Evolutionary conservation across 495 filamentous ascomycete species (phyloP).

Genomic region (Glutinoglossum americanum): DNA sequence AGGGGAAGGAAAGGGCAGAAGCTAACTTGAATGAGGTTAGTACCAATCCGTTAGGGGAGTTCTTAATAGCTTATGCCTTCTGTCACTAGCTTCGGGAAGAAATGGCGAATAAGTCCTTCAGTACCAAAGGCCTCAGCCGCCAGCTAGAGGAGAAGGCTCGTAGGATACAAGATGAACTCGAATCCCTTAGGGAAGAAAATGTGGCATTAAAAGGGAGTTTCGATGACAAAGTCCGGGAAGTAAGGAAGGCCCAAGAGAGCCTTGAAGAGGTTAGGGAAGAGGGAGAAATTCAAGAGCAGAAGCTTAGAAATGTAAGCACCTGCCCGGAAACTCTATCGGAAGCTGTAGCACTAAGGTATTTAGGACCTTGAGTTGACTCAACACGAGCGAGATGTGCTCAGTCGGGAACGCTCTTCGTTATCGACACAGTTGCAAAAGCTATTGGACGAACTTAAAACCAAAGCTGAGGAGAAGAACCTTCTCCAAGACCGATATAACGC

Average conservation of each 20-base stretch:
- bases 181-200: slow-evolving; percentile 35
- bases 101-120: slow-evolving; percentile 57
- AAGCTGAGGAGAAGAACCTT: slow-evolving; percentile 45
- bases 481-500: slow-evolving; percentile 48
- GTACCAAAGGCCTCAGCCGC: slow-evolving; percentile 50
- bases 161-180: slow-evolving; percentile 42
- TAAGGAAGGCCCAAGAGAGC: slow-evolving; percentile 21
- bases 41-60: background rate
- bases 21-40: slow-evolving; percentile 7
- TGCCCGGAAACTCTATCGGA: background rate
- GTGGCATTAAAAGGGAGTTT: slow-evolving; percentile 26
- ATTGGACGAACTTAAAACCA: slow-evolving; percentile 31
- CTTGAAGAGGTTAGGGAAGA: slow-evolving; percentile 23
- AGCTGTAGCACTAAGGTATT: background rate
- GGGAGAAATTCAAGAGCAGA: slow-evolving; percentile 19
- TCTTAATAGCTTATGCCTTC: background rate
- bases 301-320: slow-evolving; percentile 11
- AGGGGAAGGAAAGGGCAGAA: slow-evolving; percentile 2
- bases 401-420: slow-evolving; percentile 20
- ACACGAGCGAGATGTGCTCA: slow-evolving; percentile 10
- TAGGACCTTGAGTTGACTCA: slow-evolving; percentile 6
- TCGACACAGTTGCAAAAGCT: slow-evolving; percentile 28
- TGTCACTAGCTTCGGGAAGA: slow-evolving; percentile 41
- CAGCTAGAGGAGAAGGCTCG: slow-evolving; percentile 51
- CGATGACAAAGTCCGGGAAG: slow-evolving; percentile 24